These are phyloP conservation scores for Vitis rupestris DNA, from an alignment of 164 flowering plant genomes.

Conservation along the genomic window DNA sequence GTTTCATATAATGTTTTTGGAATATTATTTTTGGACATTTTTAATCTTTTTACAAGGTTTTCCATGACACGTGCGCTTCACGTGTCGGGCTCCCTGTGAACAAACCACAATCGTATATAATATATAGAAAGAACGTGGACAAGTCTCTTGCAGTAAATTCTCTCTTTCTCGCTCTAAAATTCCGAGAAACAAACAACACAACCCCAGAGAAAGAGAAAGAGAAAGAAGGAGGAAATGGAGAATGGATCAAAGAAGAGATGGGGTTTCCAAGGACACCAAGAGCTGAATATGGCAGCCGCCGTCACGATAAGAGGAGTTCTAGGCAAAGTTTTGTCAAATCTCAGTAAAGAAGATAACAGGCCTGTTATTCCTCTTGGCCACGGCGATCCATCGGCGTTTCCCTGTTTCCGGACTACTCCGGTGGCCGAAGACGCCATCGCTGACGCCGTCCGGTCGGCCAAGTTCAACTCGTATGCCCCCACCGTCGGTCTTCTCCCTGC, in stretches of 20 bases:
- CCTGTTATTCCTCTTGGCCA: slow-evolving; percentile 47
- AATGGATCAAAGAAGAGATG: slow-evolving; percentile 23
- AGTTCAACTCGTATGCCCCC: slow-evolving; percentile 39
- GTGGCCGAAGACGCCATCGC: slow-evolving; percentile 38
- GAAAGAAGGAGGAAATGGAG: slow-evolving; percentile 22
- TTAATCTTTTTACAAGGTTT: too few relatives aligned
- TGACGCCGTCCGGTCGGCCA: slow-evolving; percentile 33
- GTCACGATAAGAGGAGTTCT: slow-evolving; percentile 41
- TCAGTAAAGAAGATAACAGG: slow-evolving; percentile 25
- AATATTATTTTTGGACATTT: too few relatives aligned
- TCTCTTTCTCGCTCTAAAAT: too few relatives aligned
- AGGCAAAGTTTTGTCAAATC: slow-evolving; percentile 16
- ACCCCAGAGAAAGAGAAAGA: not conserved
- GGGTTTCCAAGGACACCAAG: slow-evolving; percentile 36
- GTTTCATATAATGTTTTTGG: too few relatives aligned
- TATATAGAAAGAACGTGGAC: too few relatives aligned
- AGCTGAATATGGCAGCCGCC: slow-evolving; percentile 14
- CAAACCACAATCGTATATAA: too few relatives aligned
- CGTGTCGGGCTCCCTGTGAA: too few relatives aligned
- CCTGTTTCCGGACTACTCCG: slow-evolving; percentile 35
- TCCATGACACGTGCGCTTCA: too few relatives aligned
- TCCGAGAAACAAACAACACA: not conserved
- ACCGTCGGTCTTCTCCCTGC: slow-evolving; percentile 29
- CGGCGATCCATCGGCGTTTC: slow-evolving; percentile 61
- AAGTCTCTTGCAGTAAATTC: too few relatives aligned